Evolutionary conservation across 1,284 basidiomycete genomes (phyloP).

Genomic region (Stereum hirsutum): DNA sequence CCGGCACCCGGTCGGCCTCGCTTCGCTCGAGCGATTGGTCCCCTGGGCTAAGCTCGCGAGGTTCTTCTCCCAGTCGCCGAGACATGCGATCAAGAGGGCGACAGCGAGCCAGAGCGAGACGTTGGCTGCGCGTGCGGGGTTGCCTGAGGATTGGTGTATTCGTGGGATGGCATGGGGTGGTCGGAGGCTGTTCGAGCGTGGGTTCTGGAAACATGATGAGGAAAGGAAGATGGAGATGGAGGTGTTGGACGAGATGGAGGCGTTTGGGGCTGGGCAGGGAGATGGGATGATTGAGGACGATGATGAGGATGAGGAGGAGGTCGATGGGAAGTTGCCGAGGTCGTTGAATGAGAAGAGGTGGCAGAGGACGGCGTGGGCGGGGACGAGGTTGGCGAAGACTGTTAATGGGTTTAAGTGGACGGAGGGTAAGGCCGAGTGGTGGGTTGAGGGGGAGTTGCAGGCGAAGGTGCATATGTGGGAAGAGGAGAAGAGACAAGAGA

Average conservation of each 20-base stretch:
- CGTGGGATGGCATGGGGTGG: constrained; percentile 95
- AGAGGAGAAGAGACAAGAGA: constrained; percentile 52
- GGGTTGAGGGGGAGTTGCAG: constrained; percentile 59
- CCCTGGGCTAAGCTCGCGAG: constrained; percentile 76
- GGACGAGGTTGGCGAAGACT: constrained; percentile 56
- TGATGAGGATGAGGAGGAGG: constrained; percentile 36
- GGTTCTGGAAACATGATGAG: constrained; percentile 72
- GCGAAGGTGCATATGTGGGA: constrained; percentile 66
- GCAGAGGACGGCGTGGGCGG: constrained; percentile 68
- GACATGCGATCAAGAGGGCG: constrained; percentile 34
- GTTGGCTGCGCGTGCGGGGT: constrained; percentile 34
- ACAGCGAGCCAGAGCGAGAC: constrained; percentile 28
- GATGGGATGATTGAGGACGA: constrained; percentile 81
- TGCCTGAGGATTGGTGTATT: constrained; percentile 94
- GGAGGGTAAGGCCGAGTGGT: constrained; percentile 47
- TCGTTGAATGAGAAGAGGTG: constrained; percentile 35
- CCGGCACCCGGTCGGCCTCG: constrained; percentile 52
- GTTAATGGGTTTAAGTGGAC: constrained; percentile 76
- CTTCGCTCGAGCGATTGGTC: constrained; percentile 64
- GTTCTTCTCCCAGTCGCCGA: constrained; percentile 60
- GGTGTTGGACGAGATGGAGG: constrained; percentile 54
- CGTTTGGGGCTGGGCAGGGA: constrained; percentile 24
- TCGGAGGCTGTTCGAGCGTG: constrained; percentile 80
- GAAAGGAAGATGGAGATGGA: constrained; percentile 70
- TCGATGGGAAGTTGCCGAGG: constrained; percentile 9